Evolutionary conservation across 768 basidiomycete species (phyloP), one percentile per base, ranked within the genome.

Genomic region (Hydnum rufescens): DNA sequence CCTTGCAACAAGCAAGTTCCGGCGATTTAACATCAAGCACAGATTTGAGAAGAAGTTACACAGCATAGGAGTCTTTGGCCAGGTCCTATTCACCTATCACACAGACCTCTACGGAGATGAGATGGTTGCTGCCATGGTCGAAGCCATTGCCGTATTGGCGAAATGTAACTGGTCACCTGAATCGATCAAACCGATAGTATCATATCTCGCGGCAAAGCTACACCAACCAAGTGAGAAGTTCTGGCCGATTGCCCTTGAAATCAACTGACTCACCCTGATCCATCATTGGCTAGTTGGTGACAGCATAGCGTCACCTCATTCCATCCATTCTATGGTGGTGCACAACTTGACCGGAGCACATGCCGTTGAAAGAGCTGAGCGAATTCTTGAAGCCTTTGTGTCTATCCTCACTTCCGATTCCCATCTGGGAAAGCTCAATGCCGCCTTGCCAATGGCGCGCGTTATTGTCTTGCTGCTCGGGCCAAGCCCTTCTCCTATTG

Each of bases 161-260:
- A 71, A 76, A 59, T 71, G 78, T 0, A 69, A 74, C n/a, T 87
- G 85, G 59, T 73, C 75, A 2, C 72, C 75, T 36, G 81, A 82
- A 26, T 70, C 73, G 0, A 81, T 93, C 59, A 93, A 89, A 60
- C 89, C 92, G 0, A 65, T 90, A 1, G 76, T 88, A 3, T 81
- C 87, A 0, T 93, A 85, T 62, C 67, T 93, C 4, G 83, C 86
- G 1, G 83, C 87, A 0, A 82, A 82, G 60, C 64, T 90, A 8
- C 75, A 81, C 55, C n/a, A n/a, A 4, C 73, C 74, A 61, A 70
- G 84, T 83, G 51, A 52, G 74, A 59, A 29, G 3, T 6, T 54
- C 44, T 3, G 5, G 19, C 4, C 22, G 5, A 52, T 30, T 28
- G 30, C 22, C 2, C n/a, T 8, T 8, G 23, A 2, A 23, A 39